phyloP scores from a whole-genome alignment of 140 eudicot species.

The Cichorium intybus region DNA sequence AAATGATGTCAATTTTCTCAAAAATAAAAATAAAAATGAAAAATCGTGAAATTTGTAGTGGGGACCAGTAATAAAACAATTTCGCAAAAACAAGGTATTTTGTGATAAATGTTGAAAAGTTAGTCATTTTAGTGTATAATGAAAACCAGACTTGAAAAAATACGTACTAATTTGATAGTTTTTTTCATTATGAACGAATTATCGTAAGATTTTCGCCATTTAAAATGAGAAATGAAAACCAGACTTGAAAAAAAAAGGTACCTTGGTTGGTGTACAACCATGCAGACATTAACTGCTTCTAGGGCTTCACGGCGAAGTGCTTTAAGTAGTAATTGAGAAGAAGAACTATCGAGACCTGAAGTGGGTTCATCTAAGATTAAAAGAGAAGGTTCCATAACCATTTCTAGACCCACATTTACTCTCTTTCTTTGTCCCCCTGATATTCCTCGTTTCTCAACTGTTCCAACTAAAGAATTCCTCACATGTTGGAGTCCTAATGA shows the following conservation, averaged over 20 bases:
- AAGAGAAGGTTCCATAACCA: constrained; percentile 98
- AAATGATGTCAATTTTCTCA: no score
- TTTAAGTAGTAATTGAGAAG: constrained; percentile 80
- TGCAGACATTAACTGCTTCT: constrained; percentile 89
- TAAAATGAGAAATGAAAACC: no score
- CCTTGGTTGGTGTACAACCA: constrained; percentile 99
- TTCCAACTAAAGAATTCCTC: constrained; percentile 86
- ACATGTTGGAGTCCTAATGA: constrained; percentile 75
- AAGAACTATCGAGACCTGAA: constrained; percentile 96
- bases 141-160: no score
- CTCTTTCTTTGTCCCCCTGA: constrained; percentile 96
- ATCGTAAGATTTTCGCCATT: no score
- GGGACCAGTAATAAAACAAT: no score
- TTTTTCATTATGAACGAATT: no score
- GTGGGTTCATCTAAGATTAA: constrained; percentile 93
- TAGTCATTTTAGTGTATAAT: no score
- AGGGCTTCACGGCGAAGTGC: constrained; percentile 96
- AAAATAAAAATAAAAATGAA: not conserved
- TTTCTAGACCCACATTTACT: constrained; percentile 94
- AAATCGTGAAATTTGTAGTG: no score
- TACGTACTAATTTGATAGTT: no score
- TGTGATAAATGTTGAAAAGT: no score
- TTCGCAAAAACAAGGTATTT: no score
- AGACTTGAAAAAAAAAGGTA: constrained; percentile 30
- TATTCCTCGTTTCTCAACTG: constrained; percentile 95